Conservation (phyloP, 306 rosid species). For the Hippophae rhamnoides region DNA sequence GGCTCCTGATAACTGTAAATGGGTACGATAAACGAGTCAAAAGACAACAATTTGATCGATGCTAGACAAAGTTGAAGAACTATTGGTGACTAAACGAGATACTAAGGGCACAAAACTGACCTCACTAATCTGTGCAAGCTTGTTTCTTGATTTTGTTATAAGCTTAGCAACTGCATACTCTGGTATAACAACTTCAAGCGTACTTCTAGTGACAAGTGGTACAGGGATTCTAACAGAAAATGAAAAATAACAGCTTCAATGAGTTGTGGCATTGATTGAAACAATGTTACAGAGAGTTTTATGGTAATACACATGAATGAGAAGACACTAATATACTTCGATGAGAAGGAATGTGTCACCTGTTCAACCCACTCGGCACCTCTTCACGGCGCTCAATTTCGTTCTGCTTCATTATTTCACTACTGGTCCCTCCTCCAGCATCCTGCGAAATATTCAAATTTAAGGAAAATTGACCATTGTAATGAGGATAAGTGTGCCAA, state of each 20-base stretch:
- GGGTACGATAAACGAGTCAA: constrained; percentile 15
- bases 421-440: constrained; percentile 51
- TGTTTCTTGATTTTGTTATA: constrained; percentile 76
- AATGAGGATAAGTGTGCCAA: background rate
- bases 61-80: constrained; percentile 2
- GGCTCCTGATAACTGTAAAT: constrained; percentile 85
- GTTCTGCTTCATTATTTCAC: constrained; percentile 46
- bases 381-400: constrained; percentile 72
- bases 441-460: constrained; percentile 37
- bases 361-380: constrained; percentile 50
- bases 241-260: background rate
- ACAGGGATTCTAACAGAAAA: constrained; percentile 49
- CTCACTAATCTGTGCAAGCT: constrained; percentile 94
- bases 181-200: constrained; percentile 89
- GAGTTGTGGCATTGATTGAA: background rate
- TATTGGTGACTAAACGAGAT: constrained; percentile 13
- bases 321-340: constrained; percentile 7
- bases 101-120: constrained; percentile 28
- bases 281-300: background rate
- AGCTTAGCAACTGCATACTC: constrained; percentile 88
- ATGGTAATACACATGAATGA: background rate
- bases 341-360: constrained; percentile 33
- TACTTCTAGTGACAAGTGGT: constrained; percentile 91
- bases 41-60: background rate
- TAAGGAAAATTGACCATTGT: background rate